Evolutionary conservation across 768 basidiomycete genomes (phyloP).

Genomic region (Pseudohyphozyma bogoriensis): DNA sequence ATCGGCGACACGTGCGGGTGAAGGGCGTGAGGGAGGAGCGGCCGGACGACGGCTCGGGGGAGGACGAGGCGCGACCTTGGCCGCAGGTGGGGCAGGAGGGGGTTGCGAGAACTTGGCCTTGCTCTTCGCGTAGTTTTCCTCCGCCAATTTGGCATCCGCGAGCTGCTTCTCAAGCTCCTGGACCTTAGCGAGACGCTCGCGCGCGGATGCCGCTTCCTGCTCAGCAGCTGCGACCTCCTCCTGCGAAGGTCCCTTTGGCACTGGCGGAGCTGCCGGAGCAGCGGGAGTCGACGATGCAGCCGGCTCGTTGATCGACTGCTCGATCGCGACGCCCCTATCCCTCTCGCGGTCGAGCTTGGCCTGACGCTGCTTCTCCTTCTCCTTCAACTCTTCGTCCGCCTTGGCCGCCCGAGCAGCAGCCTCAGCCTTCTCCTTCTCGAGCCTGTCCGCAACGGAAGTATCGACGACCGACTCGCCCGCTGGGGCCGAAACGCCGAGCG

Average conservation of each 20-base stretch:
- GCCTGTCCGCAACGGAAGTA: constrained; percentile 68
- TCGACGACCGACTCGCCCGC: constrained; percentile 49
- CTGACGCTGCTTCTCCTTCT: constrained; percentile 59
- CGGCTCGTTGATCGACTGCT: constrained; percentile 23
- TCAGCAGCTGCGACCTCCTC: constrained; percentile 63
- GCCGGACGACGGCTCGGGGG: not conserved
- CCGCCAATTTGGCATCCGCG: constrained; percentile 53
- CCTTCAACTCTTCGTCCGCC: constrained; percentile 72
- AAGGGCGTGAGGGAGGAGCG: constrained; percentile 1
- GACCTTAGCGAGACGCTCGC: constrained; percentile 51
- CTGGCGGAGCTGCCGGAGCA: constrained; percentile 32
- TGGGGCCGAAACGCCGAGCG: constrained; percentile 59
- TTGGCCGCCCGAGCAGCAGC: constrained; percentile 69
- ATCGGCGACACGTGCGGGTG: not conserved
- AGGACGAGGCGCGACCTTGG: constrained; percentile 29
- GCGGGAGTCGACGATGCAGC: constrained; percentile 11
- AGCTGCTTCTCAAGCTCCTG: constrained; percentile 56
- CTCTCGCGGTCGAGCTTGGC: constrained; percentile 63
- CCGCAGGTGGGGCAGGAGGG: constrained; percentile 22
- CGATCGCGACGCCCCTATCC: constrained; percentile 11
- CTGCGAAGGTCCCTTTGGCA: constrained; percentile 41
- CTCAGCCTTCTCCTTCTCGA: constrained; percentile 77
- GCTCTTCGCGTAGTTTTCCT: constrained; percentile 38
- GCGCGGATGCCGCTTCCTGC: constrained; percentile 60
- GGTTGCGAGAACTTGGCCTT: constrained; percentile 21